Percentiles rank a stretch among this genome's conserved stretches.
phyloP scores from a whole-genome alignment of 2,329 filamentous ascomycete genomes.

The Hypomyces rosellus region DNA sequence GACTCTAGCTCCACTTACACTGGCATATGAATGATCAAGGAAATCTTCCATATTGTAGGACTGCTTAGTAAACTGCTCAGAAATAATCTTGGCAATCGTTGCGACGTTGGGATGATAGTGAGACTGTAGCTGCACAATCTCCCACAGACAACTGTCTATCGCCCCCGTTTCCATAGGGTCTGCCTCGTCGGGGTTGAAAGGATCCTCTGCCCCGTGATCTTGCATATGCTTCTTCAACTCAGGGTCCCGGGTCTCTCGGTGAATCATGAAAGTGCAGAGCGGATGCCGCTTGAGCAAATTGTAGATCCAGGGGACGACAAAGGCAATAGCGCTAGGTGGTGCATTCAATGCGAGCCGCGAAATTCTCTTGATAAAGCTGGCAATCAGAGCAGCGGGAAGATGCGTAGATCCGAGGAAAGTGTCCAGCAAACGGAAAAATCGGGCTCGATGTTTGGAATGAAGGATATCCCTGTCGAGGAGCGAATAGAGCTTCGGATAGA shows the following conservation, averaged over 20 bases:
- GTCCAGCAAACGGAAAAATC: constrained; percentile 87
- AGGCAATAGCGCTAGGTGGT: constrained; percentile 83
- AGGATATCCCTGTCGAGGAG: constrained; percentile 79
- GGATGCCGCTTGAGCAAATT: constrained; percentile 89
- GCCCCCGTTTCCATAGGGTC: constrained; percentile 83
- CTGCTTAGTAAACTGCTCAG: constrained; percentile 95
- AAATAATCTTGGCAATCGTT: constrained; percentile 86
- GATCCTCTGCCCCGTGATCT: constrained; percentile 58
- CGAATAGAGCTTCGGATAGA: constrained; percentile 91
- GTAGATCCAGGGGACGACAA: constrained; percentile 88
- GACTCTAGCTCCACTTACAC: constrained; percentile 44
- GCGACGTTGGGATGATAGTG: constrained; percentile 98
- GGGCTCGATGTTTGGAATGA: constrained; percentile 89
- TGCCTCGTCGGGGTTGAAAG: constrained; percentile 66
- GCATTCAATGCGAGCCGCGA: constrained; percentile 78
- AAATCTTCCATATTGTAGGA: constrained; percentile 96
- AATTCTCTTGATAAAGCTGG: constrained; percentile 94
- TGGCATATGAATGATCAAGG: constrained; percentile 85
- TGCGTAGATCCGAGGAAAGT: constrained; percentile 88
- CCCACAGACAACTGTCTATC: constrained; percentile 92
- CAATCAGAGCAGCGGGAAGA: constrained; percentile 82
- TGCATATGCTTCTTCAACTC: constrained; percentile 55
- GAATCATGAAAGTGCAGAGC: constrained; percentile 91
- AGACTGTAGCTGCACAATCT: constrained; percentile 80
- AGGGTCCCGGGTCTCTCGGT: constrained; percentile 60